A percentile compares a stretch with the other conserved stretches of the same genome.
Evolutionary conservation across 1,139 yeast species (phyloP).

Genomic region (Protomyces pachydermus): DNA sequence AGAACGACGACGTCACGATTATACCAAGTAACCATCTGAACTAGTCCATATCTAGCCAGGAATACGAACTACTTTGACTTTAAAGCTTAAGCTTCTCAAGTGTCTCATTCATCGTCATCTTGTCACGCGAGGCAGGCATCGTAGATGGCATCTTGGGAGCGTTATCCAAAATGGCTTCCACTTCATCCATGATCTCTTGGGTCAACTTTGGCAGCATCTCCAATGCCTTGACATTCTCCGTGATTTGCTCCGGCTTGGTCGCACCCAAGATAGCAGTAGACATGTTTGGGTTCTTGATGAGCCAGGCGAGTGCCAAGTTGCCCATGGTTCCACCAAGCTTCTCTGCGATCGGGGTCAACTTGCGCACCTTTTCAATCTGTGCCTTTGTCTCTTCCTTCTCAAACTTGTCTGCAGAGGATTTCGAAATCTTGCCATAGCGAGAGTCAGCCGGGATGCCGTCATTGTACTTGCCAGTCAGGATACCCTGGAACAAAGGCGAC

Average conservation of each 20-base stretch:
- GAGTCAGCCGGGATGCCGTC: conserved; percentile 37
- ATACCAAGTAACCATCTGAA: not conserved
- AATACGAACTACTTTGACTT: not conserved
- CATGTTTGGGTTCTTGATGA: conserved; percentile 38
- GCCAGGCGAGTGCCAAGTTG: conserved; percentile 39
- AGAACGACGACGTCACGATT: not conserved
- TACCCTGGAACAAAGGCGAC: conserved; percentile 39
- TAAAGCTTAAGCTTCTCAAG: not conserved
- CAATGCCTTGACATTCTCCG: conserved; percentile 39
- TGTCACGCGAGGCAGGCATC: conserved; percentile 19
- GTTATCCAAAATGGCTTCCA: conserved; percentile 38
- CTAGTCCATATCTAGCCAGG: too few species aligned
- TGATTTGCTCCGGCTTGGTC: conserved; percentile 38
- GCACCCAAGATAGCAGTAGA: conserved; percentile 42
- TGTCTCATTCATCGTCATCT: conserved; percentile 21
- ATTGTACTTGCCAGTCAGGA: conserved; percentile 40
- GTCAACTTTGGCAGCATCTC: conserved; percentile 38
- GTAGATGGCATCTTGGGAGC: conserved; percentile 34
- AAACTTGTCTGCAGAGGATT: conserved; percentile 30
- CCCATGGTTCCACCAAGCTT: conserved; percentile 37
- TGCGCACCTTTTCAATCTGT: conserved; percentile 35
- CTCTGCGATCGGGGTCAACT: conserved; percentile 36
- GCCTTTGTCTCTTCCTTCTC: conserved; percentile 35
- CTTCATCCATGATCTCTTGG: conserved; percentile 36
- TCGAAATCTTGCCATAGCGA: conserved; percentile 32